Evolutionary conservation across 78 protist genomes (phyloP).

Genomic region (Dictyostelium intermedium): DNA sequence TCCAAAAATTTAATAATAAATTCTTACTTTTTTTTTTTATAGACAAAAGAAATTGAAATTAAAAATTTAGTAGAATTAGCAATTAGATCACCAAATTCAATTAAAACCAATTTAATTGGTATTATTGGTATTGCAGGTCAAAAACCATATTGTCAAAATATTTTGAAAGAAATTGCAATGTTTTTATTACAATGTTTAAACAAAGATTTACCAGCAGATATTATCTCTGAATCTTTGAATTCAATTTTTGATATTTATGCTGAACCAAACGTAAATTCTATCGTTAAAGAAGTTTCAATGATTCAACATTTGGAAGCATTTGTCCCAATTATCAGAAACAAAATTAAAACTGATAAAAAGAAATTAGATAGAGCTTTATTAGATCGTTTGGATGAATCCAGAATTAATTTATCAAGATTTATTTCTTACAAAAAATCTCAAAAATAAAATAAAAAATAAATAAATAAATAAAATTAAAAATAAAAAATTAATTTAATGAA

Average conservation of each 20-base stretch:
- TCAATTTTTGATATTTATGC: slow-evolving; percentile 72
- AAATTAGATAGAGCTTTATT: slow-evolving; percentile 45
- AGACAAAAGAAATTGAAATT: slow-evolving; percentile 35
- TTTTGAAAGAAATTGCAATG: slow-evolving; percentile 31
- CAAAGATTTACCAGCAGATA: slow-evolving; percentile 22
- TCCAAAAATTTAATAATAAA: too few relatives aligned
- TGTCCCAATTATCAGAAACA: slow-evolving; percentile 52
- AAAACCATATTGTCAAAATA: slow-evolving; percentile 13
- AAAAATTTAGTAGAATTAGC: slow-evolving; percentile 21
- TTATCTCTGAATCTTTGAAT: slow-evolving; percentile 45
- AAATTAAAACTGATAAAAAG: slow-evolving; percentile 61
- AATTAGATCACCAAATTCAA: slow-evolving; percentile 12
- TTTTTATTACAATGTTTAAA: slow-evolving; percentile 24
- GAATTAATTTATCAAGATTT: slow-evolving; percentile 73
- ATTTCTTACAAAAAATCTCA: slow-evolving; percentile 52
- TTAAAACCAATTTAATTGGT: slow-evolving; percentile 70
- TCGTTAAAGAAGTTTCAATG: slow-evolving; percentile 16
- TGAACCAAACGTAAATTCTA: slow-evolving; percentile 49
- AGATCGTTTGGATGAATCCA: slow-evolving; percentile 78
- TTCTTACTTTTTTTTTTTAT: not conserved
- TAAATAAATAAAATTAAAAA: not conserved
- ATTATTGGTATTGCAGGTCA: slow-evolving; percentile 68
- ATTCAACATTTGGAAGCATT: slow-evolving; percentile 26
- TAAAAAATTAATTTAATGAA: not conserved
- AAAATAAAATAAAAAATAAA: slow-evolving; percentile 48